Evolutionary conservation across 2,329 filamentous ascomycete species (phyloP).

Genomic region (Cordyceps farinosa): DNA sequence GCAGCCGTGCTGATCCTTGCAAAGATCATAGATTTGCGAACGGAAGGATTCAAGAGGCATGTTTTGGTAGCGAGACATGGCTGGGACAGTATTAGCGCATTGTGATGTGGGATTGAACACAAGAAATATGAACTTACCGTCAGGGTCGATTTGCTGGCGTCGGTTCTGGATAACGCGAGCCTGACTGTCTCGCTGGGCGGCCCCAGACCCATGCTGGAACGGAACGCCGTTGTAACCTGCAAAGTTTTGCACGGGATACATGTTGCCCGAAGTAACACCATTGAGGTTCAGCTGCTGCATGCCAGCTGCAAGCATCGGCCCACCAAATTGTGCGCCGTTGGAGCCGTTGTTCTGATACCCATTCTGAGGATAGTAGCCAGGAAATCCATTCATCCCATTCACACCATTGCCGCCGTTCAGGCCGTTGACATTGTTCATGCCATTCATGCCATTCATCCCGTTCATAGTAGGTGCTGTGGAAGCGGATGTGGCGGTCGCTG

Average conservation of each 20-base stretch:
- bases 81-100: constrained; percentile 37
- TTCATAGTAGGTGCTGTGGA: constrained; percentile 24
- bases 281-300: constrained; percentile 64
- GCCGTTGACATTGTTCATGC: background rate
- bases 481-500: constrained; percentile 26
- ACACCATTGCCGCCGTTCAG: background rate
- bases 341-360: constrained; percentile 26
- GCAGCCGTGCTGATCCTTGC: constrained; percentile 97
- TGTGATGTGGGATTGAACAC: background rate
- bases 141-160: constrained; percentile 68
- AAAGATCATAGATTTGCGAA: constrained; percentile 82
- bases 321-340: constrained; percentile 23
- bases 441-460: constrained; percentile 24
- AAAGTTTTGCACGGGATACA: constrained; percentile 58
- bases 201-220: constrained; percentile 40
- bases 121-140: constrained; percentile 47
- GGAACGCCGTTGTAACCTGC: constrained; percentile 52
- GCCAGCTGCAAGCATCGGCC: constrained; percentile 61
- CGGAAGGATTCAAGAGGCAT: constrained; percentile 74
- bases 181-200: constrained; percentile 68
- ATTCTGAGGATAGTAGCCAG: constrained; percentile 31
- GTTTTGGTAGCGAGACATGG: constrained; percentile 78
- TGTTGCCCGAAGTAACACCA: constrained; percentile 36
- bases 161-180: constrained; percentile 72
- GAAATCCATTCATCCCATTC: constrained; percentile 15